These are phyloP conservation scores for Mortierella claussenii DNA, from an alignment of 192 early-diverging fungal genomes.

Conservation along the genomic window DNA sequence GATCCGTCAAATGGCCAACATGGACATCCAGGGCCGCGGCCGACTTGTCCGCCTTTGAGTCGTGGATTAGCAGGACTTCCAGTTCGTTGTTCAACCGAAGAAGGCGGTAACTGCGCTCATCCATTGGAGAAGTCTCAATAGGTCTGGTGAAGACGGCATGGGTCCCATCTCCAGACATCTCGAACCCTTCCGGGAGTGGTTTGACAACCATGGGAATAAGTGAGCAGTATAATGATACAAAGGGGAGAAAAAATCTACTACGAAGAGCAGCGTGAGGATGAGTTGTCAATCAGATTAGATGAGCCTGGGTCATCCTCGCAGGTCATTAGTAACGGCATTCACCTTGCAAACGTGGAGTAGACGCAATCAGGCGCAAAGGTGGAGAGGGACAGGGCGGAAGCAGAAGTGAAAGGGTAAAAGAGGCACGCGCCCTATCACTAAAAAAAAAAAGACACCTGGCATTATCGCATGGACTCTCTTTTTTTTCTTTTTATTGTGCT, in stretches of 20 bases:
- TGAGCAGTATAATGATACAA: neutral
- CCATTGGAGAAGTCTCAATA: conserved; percentile 65
- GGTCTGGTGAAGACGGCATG: conserved; percentile 32
- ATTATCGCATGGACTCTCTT: conserved; percentile 62
- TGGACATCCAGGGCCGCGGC: conserved; percentile 68
- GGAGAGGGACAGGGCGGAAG: no score
- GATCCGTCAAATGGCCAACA: conserved; percentile 70
- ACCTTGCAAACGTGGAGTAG: no score
- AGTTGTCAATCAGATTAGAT: no score
- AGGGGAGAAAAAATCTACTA: neutral
- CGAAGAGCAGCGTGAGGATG: neutral
- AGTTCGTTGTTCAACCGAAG: conserved; percentile 67
- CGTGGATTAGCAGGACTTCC: conserved; percentile 66
- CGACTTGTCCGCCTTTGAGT: conserved; percentile 64
- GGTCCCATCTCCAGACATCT: conserved; percentile 20
- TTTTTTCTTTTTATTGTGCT: conserved; percentile 71
- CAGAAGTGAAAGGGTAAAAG: no score
- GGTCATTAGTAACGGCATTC: no score
- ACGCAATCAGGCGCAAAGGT: no score
- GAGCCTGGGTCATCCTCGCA: no score
- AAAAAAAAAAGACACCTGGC: no score
- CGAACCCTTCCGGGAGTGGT: conserved; percentile 8
- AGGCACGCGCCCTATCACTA: no score
- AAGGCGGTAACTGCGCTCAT: conserved; percentile 67
- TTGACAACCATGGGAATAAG: neutral